These are phyloP conservation scores for Metschnikowia matae DNA, from an alignment of 805 yeast genomes.

Conservation along the genomic window DNA sequence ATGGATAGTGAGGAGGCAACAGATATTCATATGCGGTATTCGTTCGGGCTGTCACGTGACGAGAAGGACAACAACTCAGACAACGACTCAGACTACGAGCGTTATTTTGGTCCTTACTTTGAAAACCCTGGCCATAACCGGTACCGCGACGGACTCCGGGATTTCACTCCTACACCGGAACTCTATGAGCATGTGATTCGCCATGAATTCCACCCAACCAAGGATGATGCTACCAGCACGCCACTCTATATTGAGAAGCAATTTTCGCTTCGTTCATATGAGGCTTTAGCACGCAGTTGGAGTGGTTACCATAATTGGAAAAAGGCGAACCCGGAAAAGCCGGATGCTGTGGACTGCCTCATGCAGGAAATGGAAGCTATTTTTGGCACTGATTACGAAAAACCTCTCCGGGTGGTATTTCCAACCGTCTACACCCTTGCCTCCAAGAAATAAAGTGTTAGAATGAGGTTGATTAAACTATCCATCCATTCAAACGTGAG, in stretches of 20 bases:
- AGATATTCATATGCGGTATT: constrained; percentile 46
- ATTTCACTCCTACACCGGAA: constrained; percentile 31
- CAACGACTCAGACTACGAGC: constrained; percentile 26
- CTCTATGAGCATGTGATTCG: constrained; percentile 23
- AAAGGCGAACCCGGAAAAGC: constrained; percentile 27
- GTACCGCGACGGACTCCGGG: constrained; percentile 34
- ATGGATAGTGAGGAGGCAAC: constrained; percentile 52
- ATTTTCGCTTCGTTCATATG: constrained; percentile 20
- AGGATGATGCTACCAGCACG: constrained; percentile 19
- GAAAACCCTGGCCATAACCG: constrained; percentile 45
- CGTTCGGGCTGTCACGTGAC: constrained; percentile 33
- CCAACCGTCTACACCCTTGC: constrained; percentile 54
- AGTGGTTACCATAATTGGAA: constrained; percentile 39
- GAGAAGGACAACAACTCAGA: too few species aligned
- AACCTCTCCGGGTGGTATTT: constrained; percentile 46
- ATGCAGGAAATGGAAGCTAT: constrained; percentile 39
- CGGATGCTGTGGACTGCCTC: constrained; percentile 48
- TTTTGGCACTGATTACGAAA: constrained; percentile 46
- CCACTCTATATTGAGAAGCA: constrained; percentile 21
- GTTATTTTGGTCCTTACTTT: constrained; percentile 47
- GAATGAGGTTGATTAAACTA: not conserved
- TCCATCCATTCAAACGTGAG: too few species aligned
- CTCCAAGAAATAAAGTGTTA: constrained; percentile 15
- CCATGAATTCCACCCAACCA: constrained; percentile 24
- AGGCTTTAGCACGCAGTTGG: constrained; percentile 33